Evolutionary conservation across 108 stramenopile genomes (phyloP), one percentile per base, ranked within the genome.

Genomic region (Nitzschia sp.): DNA sequence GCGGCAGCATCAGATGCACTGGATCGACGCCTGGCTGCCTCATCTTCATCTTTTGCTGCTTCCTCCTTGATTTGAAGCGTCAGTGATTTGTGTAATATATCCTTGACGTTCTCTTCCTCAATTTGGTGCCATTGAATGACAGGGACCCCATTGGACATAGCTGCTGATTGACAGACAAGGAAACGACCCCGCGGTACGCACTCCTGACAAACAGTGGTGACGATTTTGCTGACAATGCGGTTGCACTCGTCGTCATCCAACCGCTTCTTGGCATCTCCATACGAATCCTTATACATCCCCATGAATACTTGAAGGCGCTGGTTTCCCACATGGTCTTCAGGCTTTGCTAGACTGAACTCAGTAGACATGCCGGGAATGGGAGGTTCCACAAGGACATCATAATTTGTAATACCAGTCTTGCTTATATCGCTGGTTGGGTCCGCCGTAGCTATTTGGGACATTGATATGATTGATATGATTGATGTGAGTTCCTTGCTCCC

Each of bases 301-400:
- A 76, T 22, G 21, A 69, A 54, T 9, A 76, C 75, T 46, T 69
- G 53, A 38, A 76, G 57, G 11, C 75, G 67, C 7, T 64, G 53
- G 62, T 76, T 76, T 3, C 75, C 75, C 22, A 67, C 55, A 69
- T 76, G 67, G 42, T 64, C 51, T 26, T 63, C 17, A 54, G 55
- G 51, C 17, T 57, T 69, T 10, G 70, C 53, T 40, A 69, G 24
- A 17, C 60, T 55, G 20, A 59, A 69, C 29, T 63, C 55, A 37
- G 22, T 53, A 11, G 50, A 41, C 10, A 58, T 17, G n/a, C 65
- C 65, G 0, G 65, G 57, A 24, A 66, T 53, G 6, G 73, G 58
- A 26, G 73, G 73, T 12, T 58, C 65, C 25, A 60, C 65, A 20
- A 76, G 41, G 19, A 76, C 75, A 57, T 76, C 75, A 46, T 76